Evolutionary conservation across 192 early-diverging fungal species (phyloP).

Genomic region (Neocallimastix lanati): DNA sequence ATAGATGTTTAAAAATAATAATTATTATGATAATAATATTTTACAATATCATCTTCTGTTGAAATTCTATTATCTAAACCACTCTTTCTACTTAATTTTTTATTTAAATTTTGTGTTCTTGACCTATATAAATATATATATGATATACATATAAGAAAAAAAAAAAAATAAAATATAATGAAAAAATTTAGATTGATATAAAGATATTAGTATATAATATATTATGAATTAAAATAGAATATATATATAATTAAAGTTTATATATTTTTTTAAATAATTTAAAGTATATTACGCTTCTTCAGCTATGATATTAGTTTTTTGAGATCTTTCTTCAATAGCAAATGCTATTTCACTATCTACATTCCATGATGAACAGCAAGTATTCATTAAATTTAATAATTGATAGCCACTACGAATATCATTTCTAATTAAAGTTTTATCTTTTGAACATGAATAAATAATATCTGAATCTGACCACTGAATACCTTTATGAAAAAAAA

Average conservation of each 20-base stretch:
- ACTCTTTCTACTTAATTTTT: background rate
- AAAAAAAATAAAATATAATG: no score
- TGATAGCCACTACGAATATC: slow-evolving; percentile 24
- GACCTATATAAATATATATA: background rate
- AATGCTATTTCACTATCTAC: slow-evolving; percentile 45
- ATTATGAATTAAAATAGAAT: no score
- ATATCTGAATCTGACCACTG: slow-evolving; percentile 40
- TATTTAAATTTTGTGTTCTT: background rate
- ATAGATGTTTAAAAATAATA: no score
- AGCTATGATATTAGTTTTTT: background rate
- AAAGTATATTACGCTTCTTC: background rate
- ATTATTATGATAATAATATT: no score
- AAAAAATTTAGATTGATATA: no score
- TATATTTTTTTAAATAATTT: no score
- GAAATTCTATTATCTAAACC: background rate
- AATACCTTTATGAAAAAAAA: slow-evolving; percentile 20
- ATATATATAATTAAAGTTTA: no score
- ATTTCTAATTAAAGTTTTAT: slow-evolving; percentile 48
- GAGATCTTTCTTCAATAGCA: slow-evolving; percentile 23
- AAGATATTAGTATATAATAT: no score
- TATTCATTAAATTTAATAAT: slow-evolving; percentile 22
- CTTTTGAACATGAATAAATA: slow-evolving; percentile 57
- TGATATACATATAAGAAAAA: background rate
- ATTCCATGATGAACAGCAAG: slow-evolving; percentile 40
- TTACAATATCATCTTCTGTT: background rate